Conservation (phyloP, 148 eudicot genomes). For the Arctostaphylos glauca region DNA sequence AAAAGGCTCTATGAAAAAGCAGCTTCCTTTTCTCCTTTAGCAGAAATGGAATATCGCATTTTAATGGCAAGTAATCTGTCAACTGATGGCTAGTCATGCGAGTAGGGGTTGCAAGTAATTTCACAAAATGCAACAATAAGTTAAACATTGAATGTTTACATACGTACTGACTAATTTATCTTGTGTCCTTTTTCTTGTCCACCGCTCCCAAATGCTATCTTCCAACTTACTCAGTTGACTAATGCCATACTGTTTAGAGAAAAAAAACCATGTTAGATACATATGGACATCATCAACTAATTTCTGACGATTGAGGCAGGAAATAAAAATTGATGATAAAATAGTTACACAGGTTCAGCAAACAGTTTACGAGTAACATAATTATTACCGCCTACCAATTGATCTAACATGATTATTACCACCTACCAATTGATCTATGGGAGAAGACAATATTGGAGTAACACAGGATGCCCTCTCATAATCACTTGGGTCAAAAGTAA, state of each 20-base stretch:
- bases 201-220: slow-evolving; percentile 87
- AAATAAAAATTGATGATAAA: not conserved
- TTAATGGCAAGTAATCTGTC: not conserved
- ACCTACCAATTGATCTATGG: not conserved
- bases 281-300: not conserved
- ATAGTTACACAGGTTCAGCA: not conserved
- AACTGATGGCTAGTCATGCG: not conserved
- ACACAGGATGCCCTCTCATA: not conserved
- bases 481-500: not conserved
- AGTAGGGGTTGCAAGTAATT: not conserved
- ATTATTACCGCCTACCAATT: no score
- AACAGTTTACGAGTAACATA: not conserved
- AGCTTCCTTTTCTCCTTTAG: not conserved
- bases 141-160: slow-evolving; percentile 17
- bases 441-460: not conserved
- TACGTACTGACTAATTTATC: slow-evolving; percentile 60
- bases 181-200: slow-evolving; percentile 72
- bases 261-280: slow-evolving; percentile 10
- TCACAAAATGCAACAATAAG: not conserved
- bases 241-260: slow-evolving; percentile 67
- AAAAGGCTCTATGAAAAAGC: not conserved
- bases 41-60: not conserved
- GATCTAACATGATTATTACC: not conserved
- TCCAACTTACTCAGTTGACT: slow-evolving; percentile 90
- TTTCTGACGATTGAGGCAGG: not conserved